Percentiles rank a stretch among this genome's conserved stretches.
These are phyloP conservation scores for Backusella australiensis DNA, from an alignment of 192 early-diverging fungal genomes.

Conservation along the genomic window DNA sequence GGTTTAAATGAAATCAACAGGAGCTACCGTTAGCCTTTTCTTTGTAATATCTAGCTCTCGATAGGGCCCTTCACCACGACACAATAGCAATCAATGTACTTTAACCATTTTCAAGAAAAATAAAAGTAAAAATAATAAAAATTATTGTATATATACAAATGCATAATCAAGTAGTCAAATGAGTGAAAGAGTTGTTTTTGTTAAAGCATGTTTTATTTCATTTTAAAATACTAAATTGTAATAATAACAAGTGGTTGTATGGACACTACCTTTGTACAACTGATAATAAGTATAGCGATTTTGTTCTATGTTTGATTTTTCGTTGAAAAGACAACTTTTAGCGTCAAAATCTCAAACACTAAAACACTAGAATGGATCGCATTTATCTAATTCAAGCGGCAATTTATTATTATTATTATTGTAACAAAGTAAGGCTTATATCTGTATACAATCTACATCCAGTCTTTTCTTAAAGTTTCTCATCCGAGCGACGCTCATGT, in stretches of 20 bases:
- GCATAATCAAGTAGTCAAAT: not conserved
- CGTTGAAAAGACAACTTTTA: not conserved
- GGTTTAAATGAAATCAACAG: constrained; percentile 22
- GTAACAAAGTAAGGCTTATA: too few species aligned
- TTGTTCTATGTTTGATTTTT: not conserved
- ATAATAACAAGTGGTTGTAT: too few species aligned
- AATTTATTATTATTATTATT: too few species aligned
- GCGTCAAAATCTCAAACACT: not conserved
- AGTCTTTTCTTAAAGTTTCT: not conserved
- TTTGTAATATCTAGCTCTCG: not conserved
- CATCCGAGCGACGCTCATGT: not conserved
- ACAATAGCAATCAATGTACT: not conserved
- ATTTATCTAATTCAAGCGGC: too few species aligned
- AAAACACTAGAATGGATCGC: not conserved
- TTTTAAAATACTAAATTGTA: not conserved
- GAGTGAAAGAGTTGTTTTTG: not conserved
- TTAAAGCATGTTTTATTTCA: too few species aligned
- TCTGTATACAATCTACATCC: too few species aligned
- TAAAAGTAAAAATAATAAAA: not conserved
- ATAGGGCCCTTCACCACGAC: not conserved
- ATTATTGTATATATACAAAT: not conserved
- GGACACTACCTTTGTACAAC: too few species aligned
- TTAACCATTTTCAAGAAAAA: not conserved
- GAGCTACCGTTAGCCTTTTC: not conserved
- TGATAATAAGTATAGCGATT: not conserved